Evolutionary conservation across 2,329 filamentous ascomycete genomes (phyloP).

Genomic region (Fusarium pseudocircinatum): DNA sequence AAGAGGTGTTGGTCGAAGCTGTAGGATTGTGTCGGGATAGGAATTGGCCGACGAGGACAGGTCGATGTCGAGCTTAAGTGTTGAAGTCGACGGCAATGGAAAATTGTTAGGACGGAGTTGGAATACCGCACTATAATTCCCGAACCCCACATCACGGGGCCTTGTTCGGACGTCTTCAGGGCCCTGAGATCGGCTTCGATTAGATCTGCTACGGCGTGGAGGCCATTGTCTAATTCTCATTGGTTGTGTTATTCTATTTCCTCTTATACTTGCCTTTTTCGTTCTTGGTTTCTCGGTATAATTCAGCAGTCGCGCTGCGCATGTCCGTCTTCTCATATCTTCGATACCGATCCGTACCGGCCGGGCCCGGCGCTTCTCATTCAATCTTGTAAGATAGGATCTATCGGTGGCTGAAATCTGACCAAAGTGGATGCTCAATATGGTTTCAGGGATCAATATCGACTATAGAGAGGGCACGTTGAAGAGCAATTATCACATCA

Average conservation of each 20-base stretch:
- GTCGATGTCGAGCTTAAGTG: constrained; percentile 33
- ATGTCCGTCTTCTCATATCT: constrained; percentile 9
- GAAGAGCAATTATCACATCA: constrained; percentile 20
- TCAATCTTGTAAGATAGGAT: background rate
- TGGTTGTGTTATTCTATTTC: background rate
- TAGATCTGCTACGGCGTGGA: constrained; percentile 3
- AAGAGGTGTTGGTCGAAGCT: background rate
- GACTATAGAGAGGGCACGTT: background rate
- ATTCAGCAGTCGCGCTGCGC: background rate
- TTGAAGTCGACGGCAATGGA: constrained; percentile 38
- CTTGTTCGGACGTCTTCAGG: constrained; percentile 7
- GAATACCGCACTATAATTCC: constrained; percentile 37
- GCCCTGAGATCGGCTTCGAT: constrained; percentile 10
- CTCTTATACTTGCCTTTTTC: background rate
- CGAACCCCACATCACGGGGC: constrained; percentile 31
- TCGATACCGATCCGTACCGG: background rate
- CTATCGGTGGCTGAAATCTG: background rate
- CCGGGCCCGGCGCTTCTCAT: background rate
- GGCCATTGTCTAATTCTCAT: background rate
- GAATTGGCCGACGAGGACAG: constrained; percentile 10
- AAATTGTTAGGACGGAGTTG: constrained; percentile 44
- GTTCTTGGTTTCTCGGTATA: constrained; percentile 1
- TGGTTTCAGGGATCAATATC: background rate
- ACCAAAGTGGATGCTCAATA: background rate
- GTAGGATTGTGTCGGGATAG: background rate